A percentile compares a stretch with the other conserved stretches of the same genome.
Evolutionary conservation across 2,329 filamentous ascomycete species (phyloP).

Genomic region (Macrophomina pseudophaseolina): DNA sequence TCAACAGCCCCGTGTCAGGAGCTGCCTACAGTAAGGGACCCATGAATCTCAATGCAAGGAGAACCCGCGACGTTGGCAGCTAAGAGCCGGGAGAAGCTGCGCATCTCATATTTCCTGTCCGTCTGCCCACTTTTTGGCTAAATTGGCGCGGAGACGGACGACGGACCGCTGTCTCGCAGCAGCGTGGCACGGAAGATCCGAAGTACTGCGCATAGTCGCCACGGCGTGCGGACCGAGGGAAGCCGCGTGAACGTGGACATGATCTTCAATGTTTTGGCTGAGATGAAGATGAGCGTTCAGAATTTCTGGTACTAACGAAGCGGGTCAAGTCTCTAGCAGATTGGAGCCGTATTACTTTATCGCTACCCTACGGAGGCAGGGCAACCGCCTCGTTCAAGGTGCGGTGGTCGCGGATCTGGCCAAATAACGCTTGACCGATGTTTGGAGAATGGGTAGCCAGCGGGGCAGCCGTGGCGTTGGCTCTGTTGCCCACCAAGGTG

Average conservation of each 20-base stretch:
- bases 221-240: background rate
- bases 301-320: background rate
- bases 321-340: background rate
- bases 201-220: background rate
- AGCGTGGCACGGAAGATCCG: background rate
- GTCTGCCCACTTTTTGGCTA: background rate
- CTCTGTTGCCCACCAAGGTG: background rate
- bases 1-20: background rate
- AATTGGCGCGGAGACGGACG: background rate
- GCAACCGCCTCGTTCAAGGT: too few species aligned
- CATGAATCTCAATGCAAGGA: background rate
- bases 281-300: background rate
- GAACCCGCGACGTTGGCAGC: too few species aligned
- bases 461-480: background rate
- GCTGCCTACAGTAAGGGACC: background rate
- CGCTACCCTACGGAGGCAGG: too few species aligned
- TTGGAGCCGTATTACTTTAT: background rate
- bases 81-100: too few species aligned
- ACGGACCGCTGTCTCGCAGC: background rate
- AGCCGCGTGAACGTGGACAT: background rate
- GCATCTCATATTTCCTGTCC: too few species aligned
- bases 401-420: too few species aligned
- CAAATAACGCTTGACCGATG: too few species aligned
- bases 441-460: too few species aligned
- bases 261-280: background rate